Base-by-base conservation (phyloP, 2,329 filamentous ascomycete species). In the Lasiodiplodia citricola region DNA sequence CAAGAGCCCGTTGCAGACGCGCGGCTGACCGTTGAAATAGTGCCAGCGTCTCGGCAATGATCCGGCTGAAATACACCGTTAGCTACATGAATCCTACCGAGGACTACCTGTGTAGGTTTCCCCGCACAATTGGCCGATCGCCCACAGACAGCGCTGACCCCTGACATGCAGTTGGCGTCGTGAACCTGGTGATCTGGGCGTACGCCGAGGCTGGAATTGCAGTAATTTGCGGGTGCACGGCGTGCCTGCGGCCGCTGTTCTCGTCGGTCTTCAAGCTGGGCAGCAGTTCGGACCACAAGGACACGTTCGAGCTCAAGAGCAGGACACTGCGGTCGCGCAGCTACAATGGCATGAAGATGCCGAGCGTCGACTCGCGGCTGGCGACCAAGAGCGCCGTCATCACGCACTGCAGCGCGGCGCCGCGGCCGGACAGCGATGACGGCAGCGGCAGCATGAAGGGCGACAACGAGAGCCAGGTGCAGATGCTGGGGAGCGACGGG, bases 111-210 rank as follows among this genome's bases (percentile, higher is more conserved):
- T 75, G 70, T 72, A 72, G 66, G 70, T 70, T 47, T 31, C 13
- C 28, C 35, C 4, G 23, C 60, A 38, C 35, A 31, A 28, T 21
- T 13, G 8, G 21, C 35, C 18, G 25, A 28, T n/a, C 28, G 37
- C 14, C 41, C 37, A 14, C 31, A 8, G 44, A 41, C 35, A 37
- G 50, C 21, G 44, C 52, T 57, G 54, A 50, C 62, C 11, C 6
- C 38, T 16, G 4, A 13, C n/a, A 47, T 54, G 18, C 50, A 73
- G 71, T 75, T 58, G 73, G 73, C 18, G 71, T 80, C 38, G 77
- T 74, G 10, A 73, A 80, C 55, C 72, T 80, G 21, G 72, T 79
- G 38, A 77, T 79, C 47, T 80, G 78, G 78, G 77, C 77, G 4
- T 79, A 78, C 60, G 75, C 77, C 4, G 78, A 79, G 44, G 75